Base-by-base conservation (phyloP, 495 filamentous ascomycete genomes). In the Hypomontagnella submonticulosa region DNA sequence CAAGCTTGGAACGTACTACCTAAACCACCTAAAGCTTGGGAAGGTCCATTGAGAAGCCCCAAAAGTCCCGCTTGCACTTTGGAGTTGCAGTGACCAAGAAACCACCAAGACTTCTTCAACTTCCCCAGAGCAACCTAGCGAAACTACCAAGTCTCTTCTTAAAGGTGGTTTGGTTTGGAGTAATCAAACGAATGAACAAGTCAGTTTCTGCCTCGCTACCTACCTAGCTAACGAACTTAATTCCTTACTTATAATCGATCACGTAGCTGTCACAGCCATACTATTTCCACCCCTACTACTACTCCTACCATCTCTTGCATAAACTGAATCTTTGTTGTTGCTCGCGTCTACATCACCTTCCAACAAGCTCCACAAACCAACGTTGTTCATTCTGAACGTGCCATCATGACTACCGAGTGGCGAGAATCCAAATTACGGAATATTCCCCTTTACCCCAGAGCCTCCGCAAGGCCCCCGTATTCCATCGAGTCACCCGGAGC, bases 401-500 rank as follows among this genome's bases (percentile, higher is more conserved):
- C 49, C 42, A 64, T 12, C 20, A 71, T 70, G 67, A 47, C 67
- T 38, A 55, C 27, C 70, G 66, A 70, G 58, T 77, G 71, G 72
- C 74, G 74, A 65, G 72, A 72, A 32, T 70, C 70, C 23, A 78
- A 75, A 65, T 33, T 81, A 41, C 85, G 84, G 80, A 80, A 85
- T 67, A 65, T 79, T 55, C 64, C 81, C 67, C 73, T 90, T 50
- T 85, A 89, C 71, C 92, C 91, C 52, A 69, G 57, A 23, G 60
- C 66, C 76, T 78, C 76, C 55, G 82, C 84, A 62, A 85, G 79
- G 67, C 74, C 80, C 4, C 92, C 92, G 19, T 96, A 91, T 82
- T 87, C 88, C 20, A 85, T 96, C 69, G 92, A 97, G 67, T 90
- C 85, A 12, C 87, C 94, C 12, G 89, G 88, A 58, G 84, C 80